Evolutionary conservation across 2,329 filamentous ascomycete genomes (phyloP).

Genomic region (Rhynchosporium graminicola): DNA sequence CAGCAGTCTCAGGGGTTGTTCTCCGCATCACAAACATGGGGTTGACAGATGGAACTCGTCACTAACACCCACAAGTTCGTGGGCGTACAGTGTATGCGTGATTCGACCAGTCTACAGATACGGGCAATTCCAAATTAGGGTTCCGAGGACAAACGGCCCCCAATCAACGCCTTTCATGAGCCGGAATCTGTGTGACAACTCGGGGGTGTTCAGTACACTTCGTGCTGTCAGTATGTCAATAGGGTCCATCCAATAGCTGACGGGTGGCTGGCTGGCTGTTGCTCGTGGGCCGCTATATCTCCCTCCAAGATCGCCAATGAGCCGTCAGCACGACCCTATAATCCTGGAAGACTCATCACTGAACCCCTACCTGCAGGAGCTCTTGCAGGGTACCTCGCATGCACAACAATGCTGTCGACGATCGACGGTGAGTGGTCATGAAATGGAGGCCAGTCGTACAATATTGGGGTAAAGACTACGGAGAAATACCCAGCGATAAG

Average conservation of each 20-base stretch:
- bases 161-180: conserved; percentile 15
- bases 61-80: conserved; percentile 13
- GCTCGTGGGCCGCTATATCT: not conserved
- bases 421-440: conserved; percentile 9
- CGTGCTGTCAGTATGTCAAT: not conserved
- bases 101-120: not conserved
- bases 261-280: not conserved
- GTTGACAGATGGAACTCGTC: not conserved
- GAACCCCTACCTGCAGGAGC: conserved; percentile 17
- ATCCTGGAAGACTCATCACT: conserved; percentile 2
- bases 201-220: not conserved
- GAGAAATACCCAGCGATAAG: conserved; percentile 4
- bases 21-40: not conserved
- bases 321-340: conserved; percentile 20
- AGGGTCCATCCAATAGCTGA: not conserved
- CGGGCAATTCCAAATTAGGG: not conserved
- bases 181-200: conserved; percentile 9
- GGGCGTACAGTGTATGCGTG: not conserved
- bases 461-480: not conserved
- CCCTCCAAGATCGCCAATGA: conserved; percentile 30
- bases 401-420: conserved; percentile 14
- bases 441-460: not conserved
- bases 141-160: conserved; percentile 13
- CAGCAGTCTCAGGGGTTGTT: too few relatives aligned
- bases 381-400: conserved; percentile 30